These are phyloP conservation scores for Patellifolia procumbens DNA, from an alignment of 179 eudicot species.

Conservation along the genomic window DNA sequence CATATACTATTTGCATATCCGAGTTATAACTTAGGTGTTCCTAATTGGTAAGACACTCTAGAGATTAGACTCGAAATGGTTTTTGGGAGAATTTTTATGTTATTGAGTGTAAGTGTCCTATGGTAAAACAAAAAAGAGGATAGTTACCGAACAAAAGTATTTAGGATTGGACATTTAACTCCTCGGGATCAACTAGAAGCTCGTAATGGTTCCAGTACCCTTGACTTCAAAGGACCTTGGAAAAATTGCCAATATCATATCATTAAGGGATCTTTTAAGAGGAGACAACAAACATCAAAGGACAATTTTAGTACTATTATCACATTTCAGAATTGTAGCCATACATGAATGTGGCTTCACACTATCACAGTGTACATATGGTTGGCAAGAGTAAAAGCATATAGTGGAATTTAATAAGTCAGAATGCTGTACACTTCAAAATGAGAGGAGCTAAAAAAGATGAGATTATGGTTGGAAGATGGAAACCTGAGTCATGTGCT, in stretches of 20 bases:
- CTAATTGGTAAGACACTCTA: too few relatives aligned
- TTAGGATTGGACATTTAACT: too few relatives aligned
- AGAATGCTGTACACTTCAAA: constrained; percentile 1
- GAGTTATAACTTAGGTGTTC: too few relatives aligned
- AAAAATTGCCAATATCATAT: background rate
- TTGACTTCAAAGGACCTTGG: background rate
- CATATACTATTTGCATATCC: too few relatives aligned
- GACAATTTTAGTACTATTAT: background rate
- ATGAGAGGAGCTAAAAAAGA: background rate
- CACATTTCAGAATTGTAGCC: background rate
- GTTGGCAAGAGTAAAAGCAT: background rate
- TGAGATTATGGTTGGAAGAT: constrained; percentile 10
- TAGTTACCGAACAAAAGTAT: too few relatives aligned
- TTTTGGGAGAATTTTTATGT: too few relatives aligned
- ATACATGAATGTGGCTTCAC: constrained; percentile 5
- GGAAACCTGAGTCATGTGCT: constrained; percentile 26
- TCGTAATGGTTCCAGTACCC: background rate
- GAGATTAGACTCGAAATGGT: too few relatives aligned
- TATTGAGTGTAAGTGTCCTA: too few relatives aligned
- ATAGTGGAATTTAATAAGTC: background rate
- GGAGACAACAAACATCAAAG: constrained; percentile 1
- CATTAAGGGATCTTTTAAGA: background rate
- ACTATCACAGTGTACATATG: constrained; percentile 4
- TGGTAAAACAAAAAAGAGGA: too few relatives aligned
- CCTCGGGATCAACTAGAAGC: background rate